phyloP scores from a whole-genome alignment of 2,329 filamentous ascomycete species.

The Cytospora piceicola region DNA sequence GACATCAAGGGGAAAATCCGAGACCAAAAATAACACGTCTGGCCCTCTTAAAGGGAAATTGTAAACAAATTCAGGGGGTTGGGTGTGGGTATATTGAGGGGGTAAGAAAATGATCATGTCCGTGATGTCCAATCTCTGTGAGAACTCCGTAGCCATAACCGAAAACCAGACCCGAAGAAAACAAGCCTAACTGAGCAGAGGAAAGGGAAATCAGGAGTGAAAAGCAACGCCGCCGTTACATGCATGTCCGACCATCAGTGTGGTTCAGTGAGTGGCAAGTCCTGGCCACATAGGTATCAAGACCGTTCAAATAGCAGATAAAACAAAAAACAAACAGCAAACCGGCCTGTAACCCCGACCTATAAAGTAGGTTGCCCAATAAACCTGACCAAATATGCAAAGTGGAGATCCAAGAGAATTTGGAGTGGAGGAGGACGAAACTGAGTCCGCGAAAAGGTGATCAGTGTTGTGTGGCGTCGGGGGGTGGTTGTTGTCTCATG shows the following conservation, averaged over 20 bases:
- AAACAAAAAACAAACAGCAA: conserved; percentile 11
- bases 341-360: not conserved
- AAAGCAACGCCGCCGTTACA: conserved; percentile 22
- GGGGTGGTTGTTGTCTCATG: conserved; percentile 23
- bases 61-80: conserved; percentile 6
- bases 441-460: not conserved
- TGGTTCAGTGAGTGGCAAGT: conserved; percentile 12
- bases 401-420: conserved; percentile 27
- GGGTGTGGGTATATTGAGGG: conserved; percentile 23
- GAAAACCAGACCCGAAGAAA: conserved; percentile 6
- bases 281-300: conserved; percentile 7
- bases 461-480: conserved; percentile 20
- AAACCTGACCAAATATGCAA: conserved; percentile 23
- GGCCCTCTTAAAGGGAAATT: conserved; percentile 5
- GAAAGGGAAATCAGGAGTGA: conserved; percentile 3
- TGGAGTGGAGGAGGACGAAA: conserved; percentile 32
- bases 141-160: conserved; percentile 11
- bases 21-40: not conserved
- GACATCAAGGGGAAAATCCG: conserved; percentile 11
- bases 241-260: conserved; percentile 21
- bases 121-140: conserved; percentile 17
- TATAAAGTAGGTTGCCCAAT: conserved; percentile 7
- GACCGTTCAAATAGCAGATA: conserved; percentile 10
- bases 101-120: conserved; percentile 14
- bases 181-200: not conserved